Conservation (phyloP, 2,329 filamentous ascomycete genomes). For the Boeremia lycopersici region DNA sequence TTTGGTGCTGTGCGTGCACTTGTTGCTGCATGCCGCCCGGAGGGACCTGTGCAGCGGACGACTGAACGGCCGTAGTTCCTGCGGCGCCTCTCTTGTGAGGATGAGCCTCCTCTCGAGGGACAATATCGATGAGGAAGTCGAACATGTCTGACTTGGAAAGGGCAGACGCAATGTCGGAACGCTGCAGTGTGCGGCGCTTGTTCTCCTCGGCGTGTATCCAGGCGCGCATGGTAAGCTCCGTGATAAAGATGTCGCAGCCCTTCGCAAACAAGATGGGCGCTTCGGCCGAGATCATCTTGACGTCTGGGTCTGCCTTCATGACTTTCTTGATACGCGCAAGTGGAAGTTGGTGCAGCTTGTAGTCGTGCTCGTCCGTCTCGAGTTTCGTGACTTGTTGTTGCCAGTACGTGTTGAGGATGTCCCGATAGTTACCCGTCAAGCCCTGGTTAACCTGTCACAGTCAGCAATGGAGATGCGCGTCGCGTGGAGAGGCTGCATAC, state of each 20-base stretch:
- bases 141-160: constrained; percentile 99
- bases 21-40: constrained; percentile 49
- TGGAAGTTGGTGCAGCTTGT: constrained; percentile 96
- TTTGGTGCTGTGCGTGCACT: constrained; percentile 57
- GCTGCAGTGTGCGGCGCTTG: constrained; percentile 92
- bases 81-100: constrained; percentile 71
- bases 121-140: constrained; percentile 98
- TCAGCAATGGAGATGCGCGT: constrained; percentile 27
- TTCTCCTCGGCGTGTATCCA: constrained; percentile 99
- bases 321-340: constrained; percentile 99
- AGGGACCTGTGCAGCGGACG: constrained; percentile 49
- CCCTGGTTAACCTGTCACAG: constrained; percentile 84
- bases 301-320: constrained; percentile 98
- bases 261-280: constrained; percentile 98
- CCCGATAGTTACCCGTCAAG: constrained; percentile 87
- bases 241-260: constrained; percentile 99
- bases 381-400: constrained; percentile 97
- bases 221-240: constrained; percentile 96
- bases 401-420: constrained; percentile 98
- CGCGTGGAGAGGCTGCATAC: constrained; percentile 54
- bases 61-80: constrained; percentile 47
- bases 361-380: constrained; percentile 94
- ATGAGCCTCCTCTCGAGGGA: constrained; percentile 90
- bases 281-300: constrained; percentile 99
- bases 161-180: constrained; percentile 94